phyloP scores from a whole-genome alignment of 495 filamentous ascomycete species.

The Penicillium robsamsonii region DNA sequence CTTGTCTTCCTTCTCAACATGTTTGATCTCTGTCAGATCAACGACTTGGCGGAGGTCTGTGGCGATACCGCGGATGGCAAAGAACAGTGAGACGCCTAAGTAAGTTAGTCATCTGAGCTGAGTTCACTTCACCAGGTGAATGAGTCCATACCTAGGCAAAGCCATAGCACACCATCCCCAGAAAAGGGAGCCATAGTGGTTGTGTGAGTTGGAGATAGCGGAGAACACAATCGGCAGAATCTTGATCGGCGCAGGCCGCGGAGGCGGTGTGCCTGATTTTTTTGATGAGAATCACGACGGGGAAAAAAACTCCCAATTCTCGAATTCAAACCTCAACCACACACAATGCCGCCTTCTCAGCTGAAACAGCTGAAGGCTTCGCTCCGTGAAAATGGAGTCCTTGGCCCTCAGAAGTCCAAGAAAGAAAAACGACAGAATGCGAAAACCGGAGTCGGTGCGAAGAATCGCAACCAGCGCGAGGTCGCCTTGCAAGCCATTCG shows the following conservation, averaged over 20 bases:
- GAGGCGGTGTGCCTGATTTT: conserved; percentile 38
- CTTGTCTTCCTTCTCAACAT: conserved; percentile 44
- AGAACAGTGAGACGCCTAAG: conserved; percentile 47
- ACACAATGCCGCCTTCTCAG: conserved; percentile 86
- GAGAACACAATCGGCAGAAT: conserved; percentile 39
- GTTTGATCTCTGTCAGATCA: conserved; percentile 49
- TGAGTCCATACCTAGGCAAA: conserved; percentile 39
- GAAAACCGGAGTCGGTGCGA: conserved; percentile 56
- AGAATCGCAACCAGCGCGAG: conserved; percentile 69
- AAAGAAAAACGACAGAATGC: conserved; percentile 78
- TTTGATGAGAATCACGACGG: conserved; percentile 21
- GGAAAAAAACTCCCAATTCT: conserved; percentile 23
- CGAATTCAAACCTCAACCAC: conserved; percentile 8
- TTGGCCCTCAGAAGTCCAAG: conserved; percentile 86
- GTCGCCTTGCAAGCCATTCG: conserved; percentile 78
- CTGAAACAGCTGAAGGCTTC: conserved; percentile 92
- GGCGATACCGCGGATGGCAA: conserved; percentile 45
- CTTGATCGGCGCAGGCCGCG: conserved; percentile 7
- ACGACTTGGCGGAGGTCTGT: conserved; percentile 46
- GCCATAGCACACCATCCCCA: conserved; percentile 44
- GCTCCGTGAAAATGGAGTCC: conserved; percentile 79
- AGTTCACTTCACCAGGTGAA: background rate
- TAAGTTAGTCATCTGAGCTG: conserved; percentile 6
- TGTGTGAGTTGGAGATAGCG: conserved; percentile 26
- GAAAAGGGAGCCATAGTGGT: conserved; percentile 40